Conservation (phyloP, 768 basidiomycete genomes). For the Leccinellum rugosiceps region DNA sequence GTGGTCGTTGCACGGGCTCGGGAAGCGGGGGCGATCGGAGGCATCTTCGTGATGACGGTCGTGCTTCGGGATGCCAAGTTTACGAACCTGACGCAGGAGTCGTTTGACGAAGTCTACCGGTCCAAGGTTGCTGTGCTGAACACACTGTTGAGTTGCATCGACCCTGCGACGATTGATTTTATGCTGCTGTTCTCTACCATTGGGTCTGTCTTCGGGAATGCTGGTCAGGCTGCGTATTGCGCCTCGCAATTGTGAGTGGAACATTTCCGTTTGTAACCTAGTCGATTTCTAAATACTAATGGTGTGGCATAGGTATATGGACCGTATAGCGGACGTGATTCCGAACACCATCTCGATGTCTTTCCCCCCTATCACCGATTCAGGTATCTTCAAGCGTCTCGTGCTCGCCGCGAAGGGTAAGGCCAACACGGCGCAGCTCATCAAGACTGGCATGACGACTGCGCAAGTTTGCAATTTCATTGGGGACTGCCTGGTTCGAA, state of each 20-base stretch:
- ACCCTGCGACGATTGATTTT: constrained; percentile 27
- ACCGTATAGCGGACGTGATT: constrained; percentile 28
- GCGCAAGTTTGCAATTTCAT: constrained; percentile 32
- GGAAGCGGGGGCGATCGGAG: constrained; percentile 24
- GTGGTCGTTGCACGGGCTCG: constrained; percentile 21
- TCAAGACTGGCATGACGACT: constrained; percentile 32
- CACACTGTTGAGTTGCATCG: constrained; percentile 14
- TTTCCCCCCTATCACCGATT: constrained; percentile 34
- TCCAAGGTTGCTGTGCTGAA: constrained; percentile 21
- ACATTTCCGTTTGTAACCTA: too few species aligned
- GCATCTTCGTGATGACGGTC: constrained; percentile 34
- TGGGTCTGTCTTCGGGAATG: constrained; percentile 32
- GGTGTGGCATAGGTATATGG: constrained; percentile 28
- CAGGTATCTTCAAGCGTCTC: constrained; percentile 33
- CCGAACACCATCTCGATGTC: constrained; percentile 34
- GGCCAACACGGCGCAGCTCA: constrained; percentile 28
- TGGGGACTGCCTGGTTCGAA: constrained; percentile 28
- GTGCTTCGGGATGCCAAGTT: constrained; percentile 34
- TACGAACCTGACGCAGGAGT: constrained; percentile 32
- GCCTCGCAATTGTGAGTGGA: constrained; percentile 24
- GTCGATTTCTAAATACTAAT: too few species aligned
- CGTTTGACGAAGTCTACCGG: constrained; percentile 26
- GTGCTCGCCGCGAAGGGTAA: constrained; percentile 25
- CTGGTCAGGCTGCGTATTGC: constrained; percentile 24
- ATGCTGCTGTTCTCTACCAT: constrained; percentile 34